Percentiles rank a stretch among this genome's conserved stretches.
These are phyloP conservation scores for Rhizophora mangle DNA, from an alignment of 345 rosid species.

Conservation along the genomic window DNA sequence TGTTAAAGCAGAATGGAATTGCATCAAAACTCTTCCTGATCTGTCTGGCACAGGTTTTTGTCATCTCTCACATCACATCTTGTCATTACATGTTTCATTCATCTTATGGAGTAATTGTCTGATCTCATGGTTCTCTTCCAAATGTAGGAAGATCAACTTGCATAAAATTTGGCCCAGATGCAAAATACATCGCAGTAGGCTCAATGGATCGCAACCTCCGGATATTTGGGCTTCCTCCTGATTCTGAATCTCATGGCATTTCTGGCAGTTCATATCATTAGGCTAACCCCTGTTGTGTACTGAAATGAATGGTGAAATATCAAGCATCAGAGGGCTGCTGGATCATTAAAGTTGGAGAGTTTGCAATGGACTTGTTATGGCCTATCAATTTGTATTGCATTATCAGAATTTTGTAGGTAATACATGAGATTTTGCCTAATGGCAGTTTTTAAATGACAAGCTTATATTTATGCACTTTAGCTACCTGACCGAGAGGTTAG, in stretches of 20 bases:
- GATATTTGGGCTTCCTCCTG: slow-evolving; percentile 62
- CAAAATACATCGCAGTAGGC: slow-evolving; percentile 76
- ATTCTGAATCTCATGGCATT: not conserved
- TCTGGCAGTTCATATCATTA: not conserved
- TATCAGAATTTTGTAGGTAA: too few species aligned
- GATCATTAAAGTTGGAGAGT: not conserved
- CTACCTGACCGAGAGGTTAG: too few species aligned
- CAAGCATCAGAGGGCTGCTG: not conserved
- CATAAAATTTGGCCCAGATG: slow-evolving; percentile 78
- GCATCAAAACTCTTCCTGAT: slow-evolving; percentile 85
- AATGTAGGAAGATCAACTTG: slow-evolving; percentile 66
- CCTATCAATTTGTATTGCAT: slow-evolving; percentile 11
- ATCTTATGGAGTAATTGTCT: not conserved
- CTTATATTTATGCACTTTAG: too few species aligned
- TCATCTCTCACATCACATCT: not conserved
- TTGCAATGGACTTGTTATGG: not conserved
- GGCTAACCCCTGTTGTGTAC: not conserved
- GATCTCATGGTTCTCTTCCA: not conserved
- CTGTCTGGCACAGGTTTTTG: slow-evolving; percentile 84
- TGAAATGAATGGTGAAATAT: slow-evolving; percentile 1
- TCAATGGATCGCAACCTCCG: slow-evolving; percentile 90
- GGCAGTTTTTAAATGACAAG: too few species aligned
- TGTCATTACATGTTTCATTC: not conserved
- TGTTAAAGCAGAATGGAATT: slow-evolving; percentile 93
- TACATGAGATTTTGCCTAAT: too few species aligned